Conservation (phyloP, 495 filamentous ascomycete species). For the Talaromyces borbonicus region DNA sequence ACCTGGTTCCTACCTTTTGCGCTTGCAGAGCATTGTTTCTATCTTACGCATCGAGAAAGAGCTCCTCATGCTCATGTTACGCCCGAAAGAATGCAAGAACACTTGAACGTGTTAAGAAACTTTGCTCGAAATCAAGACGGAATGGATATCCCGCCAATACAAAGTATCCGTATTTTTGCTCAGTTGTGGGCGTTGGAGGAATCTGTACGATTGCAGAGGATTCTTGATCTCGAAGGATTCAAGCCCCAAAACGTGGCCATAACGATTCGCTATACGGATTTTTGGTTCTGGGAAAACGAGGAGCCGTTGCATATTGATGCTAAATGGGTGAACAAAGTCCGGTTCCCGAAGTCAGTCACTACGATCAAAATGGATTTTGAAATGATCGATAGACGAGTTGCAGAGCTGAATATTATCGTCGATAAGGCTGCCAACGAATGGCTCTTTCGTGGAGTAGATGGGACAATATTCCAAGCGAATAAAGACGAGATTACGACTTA, state of each 20-base stretch:
- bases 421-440: conserved; percentile 13
- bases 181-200: conserved; percentile 17
- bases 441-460: conserved; percentile 19
- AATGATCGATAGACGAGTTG: conserved; percentile 15
- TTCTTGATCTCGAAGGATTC: conserved; percentile 13
- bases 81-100: conserved; percentile 6
- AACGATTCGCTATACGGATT: conserved; percentile 24
- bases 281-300: conserved; percentile 20
- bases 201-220: conserved; percentile 6
- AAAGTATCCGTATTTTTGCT: conserved; percentile 15
- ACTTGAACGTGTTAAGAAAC: conserved; percentile 2
- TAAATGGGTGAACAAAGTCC: conserved; percentile 13
- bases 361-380: conserved; percentile 21
- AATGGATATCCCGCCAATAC: conserved; percentile 7
- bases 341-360: conserved; percentile 16
- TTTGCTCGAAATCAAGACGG: conserved; percentile 7
- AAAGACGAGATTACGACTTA: conserved; percentile 8
- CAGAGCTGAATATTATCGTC: conserved; percentile 18
- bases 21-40: conserved; percentile 19
- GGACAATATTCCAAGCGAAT: conserved; percentile 9
- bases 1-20: conserved; percentile 22
- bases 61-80: conserved; percentile 8
- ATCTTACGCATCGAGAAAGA: conserved; percentile 9
- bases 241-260: conserved; percentile 14
- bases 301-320: conserved; percentile 12